A percentile compares a stretch with the other conserved stretches of the same genome.
These are phyloP conservation scores for Plectosphaerella sp. DNA, from an alignment of 2,329 filamentous ascomycete species.

Conservation along the genomic window DNA sequence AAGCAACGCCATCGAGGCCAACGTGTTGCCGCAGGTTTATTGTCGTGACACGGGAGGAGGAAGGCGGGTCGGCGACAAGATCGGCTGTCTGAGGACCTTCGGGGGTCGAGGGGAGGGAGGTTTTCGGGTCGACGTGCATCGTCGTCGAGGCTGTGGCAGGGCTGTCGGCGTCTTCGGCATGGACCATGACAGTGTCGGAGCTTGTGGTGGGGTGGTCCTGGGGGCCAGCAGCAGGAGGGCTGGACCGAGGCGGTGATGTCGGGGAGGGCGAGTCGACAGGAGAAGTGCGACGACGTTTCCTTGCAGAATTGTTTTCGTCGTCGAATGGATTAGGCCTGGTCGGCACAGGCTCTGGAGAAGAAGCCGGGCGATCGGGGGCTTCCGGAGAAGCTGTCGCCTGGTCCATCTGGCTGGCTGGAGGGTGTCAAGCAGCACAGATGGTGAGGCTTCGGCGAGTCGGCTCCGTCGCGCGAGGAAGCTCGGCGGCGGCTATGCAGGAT, in stretches of 20 bases:
- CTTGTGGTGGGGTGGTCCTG: constrained; percentile 23
- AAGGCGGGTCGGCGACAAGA: constrained; percentile 32
- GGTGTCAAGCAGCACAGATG: constrained; percentile 29
- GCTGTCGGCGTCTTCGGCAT: constrained; percentile 13
- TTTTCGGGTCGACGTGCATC: constrained; percentile 37
- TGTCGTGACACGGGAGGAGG: constrained; percentile 52
- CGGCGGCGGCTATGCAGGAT: constrained; percentile 47
- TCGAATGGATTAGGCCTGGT: constrained; percentile 62
- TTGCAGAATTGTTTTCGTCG: constrained; percentile 49
- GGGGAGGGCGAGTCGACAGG: constrained; percentile 46
- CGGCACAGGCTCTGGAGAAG: constrained; percentile 59
- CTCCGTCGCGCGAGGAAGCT: constrained; percentile 51
- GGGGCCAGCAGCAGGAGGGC: constrained; percentile 29
- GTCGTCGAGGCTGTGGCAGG: constrained; percentile 19
- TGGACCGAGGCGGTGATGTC: constrained; percentile 27
- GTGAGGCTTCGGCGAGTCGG: constrained; percentile 42
- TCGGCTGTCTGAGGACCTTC: constrained; percentile 25
- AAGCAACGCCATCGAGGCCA: not conserved
- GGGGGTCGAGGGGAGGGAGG: constrained; percentile 37
- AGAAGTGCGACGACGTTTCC: constrained; percentile 61
- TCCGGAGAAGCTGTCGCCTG: constrained; percentile 43
- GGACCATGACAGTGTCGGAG: constrained; percentile 19
- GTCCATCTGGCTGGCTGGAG: constrained; percentile 48
- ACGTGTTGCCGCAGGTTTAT: constrained; percentile 50
- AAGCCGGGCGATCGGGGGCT: constrained; percentile 49